A percentile compares a stretch with the other conserved stretches of the same genome.
Conservation (phyloP, 2,329 filamentous ascomycete genomes). For the Ceratocystis variospora region DNA sequence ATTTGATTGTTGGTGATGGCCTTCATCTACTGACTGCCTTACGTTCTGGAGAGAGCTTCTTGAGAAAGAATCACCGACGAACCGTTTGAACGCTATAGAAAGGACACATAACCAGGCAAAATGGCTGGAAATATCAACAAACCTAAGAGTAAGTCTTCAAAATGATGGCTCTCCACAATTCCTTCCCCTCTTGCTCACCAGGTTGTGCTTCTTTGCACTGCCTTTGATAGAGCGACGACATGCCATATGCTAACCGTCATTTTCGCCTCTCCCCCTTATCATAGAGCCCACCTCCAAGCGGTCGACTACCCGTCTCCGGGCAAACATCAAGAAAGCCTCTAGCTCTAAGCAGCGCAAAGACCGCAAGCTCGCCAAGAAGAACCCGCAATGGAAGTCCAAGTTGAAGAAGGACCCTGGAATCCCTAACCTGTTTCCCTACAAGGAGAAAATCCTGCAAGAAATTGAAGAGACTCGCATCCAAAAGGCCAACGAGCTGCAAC, state of each 20-base stretch:
- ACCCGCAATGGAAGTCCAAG: slow-evolving; percentile 89
- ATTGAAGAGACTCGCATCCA: slow-evolving; percentile 75
- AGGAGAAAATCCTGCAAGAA: slow-evolving; percentile 85
- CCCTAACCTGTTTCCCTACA: slow-evolving; percentile 93
- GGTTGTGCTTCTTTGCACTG: not conserved
- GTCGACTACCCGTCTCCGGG: slow-evolving; percentile 70
- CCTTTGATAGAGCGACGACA: not conserved
- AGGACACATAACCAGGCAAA: slow-evolving; percentile 18
- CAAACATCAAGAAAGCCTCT: slow-evolving; percentile 92
- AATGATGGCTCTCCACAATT: not conserved
- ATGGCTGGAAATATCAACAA: slow-evolving; percentile 45
- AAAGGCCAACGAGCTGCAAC: slow-evolving; percentile 66
- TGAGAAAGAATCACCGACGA: not conserved
- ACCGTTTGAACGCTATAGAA: not conserved
- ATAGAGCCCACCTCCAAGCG: slow-evolving; percentile 92
- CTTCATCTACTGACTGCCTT: not conserved
- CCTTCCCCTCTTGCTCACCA: not conserved
- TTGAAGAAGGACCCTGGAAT: slow-evolving; percentile 97
- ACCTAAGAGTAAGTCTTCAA: slow-evolving; percentile 35
- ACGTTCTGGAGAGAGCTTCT: not conserved
- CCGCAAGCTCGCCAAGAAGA: slow-evolving; percentile 84
- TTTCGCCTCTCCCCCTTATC: not conserved
- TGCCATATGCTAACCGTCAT: not conserved
- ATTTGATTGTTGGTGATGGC: slow-evolving; percentile 6
- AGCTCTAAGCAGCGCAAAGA: slow-evolving; percentile 81